Conservation (phyloP, 164 flowering plant species). For the Aristolochia californica region DNA sequence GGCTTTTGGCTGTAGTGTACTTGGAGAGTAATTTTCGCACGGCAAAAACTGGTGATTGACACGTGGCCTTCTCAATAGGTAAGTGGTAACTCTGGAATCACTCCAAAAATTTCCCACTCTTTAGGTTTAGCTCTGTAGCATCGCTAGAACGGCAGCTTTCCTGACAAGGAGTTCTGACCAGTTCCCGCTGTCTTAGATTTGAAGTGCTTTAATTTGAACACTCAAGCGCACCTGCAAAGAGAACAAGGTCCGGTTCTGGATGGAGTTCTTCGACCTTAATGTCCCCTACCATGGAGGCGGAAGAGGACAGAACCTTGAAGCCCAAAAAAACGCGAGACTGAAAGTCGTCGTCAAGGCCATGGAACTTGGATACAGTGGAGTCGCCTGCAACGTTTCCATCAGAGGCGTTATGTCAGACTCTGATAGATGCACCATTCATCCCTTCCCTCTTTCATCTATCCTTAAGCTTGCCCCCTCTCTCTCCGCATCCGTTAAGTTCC, state of each 20-base stretch:
- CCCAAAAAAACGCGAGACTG: constrained; percentile 25
- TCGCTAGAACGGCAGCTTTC: too few species aligned
- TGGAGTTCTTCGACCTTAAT: constrained; percentile 28
- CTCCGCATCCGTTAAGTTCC: constrained; percentile 49
- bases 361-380: constrained; percentile 81
- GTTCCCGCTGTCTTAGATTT: neutral
- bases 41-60: too few species aligned
- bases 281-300: constrained; percentile 11
- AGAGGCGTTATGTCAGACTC: constrained; percentile 69
- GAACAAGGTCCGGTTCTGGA: neutral
- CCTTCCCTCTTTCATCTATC: constrained; percentile 46
- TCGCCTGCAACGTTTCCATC: constrained; percentile 70
- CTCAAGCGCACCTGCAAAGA: too few species aligned
- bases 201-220: too few species aligned
- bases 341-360: constrained; percentile 46
- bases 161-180: neutral
- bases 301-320: too few species aligned
- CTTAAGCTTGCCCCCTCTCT: constrained; percentile 41
- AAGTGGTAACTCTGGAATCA: too few species aligned
- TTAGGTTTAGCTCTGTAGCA: too few species aligned
- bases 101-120: too few species aligned
- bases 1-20: too few species aligned
- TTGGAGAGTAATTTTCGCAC: too few species aligned
- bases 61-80: too few species aligned
- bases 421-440: constrained; percentile 58